These are phyloP conservation scores for Thermothelomyces thermophilus DNA, from an alignment of 2,329 filamentous ascomycete species.

Conservation along the genomic window DNA sequence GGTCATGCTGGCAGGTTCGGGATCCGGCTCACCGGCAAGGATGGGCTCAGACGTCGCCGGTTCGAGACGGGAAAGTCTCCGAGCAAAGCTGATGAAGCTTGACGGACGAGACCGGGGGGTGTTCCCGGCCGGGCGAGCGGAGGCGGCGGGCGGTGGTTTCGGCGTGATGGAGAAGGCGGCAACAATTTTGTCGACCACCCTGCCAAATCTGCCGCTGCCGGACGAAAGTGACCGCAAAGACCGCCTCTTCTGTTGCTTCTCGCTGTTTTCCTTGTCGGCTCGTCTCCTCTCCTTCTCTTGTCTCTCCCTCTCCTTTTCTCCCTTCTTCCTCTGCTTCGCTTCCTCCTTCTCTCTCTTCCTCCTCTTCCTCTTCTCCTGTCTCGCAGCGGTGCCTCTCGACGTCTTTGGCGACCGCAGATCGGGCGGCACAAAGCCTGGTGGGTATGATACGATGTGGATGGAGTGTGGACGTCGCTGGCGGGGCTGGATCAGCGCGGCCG, in stretches of 20 bases:
- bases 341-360: conserved; percentile 26
- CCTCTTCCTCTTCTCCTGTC: conserved; percentile 24
- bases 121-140: conserved; percentile 12
- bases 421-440: conserved; percentile 35
- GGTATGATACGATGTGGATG: conserved; percentile 48
- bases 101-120: conserved; percentile 20
- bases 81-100: conserved; percentile 24
- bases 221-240: conserved; percentile 30
- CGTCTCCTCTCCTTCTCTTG: conserved; percentile 25
- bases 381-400: conserved; percentile 33
- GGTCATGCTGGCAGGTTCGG: conserved; percentile 25
- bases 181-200: conserved; percentile 26
- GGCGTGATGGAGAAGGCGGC: conserved; percentile 23
- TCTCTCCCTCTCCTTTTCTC: conserved; percentile 24
- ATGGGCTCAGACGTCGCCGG: neutral
- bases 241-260: conserved; percentile 26
- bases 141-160: conserved; percentile 15
- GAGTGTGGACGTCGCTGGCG: conserved; percentile 48
- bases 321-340: conserved; percentile 26
- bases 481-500: conserved; percentile 40
- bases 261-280: conserved; percentile 26
- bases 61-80: conserved; percentile 20
- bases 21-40: conserved; percentile 6
- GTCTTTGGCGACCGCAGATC: conserved; percentile 31
- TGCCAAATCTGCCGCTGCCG: conserved; percentile 30